A percentile compares a stretch with the other conserved stretches of the same genome.
Evolutionary conservation across 768 basidiomycete genomes (phyloP).

Genomic region (Calocybe indica): DNA sequence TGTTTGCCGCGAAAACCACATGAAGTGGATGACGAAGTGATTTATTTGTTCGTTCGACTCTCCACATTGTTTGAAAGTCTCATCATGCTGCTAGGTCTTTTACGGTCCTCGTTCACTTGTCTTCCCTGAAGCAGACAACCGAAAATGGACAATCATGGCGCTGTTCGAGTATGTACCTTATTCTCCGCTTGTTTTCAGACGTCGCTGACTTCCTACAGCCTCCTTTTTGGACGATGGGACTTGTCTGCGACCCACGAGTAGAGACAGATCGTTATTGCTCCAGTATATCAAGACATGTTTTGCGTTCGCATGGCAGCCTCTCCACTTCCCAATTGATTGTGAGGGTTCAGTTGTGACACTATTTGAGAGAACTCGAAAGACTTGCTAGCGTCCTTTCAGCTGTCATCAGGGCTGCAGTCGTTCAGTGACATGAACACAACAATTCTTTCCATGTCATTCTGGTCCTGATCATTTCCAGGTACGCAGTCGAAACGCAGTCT

Average conservation of each 20-base stretch:
- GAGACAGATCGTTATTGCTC: neutral
- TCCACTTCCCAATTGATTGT: neutral
- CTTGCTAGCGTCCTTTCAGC: no score
- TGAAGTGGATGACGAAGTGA: slow-evolving; percentile 95
- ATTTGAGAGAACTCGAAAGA: no score
- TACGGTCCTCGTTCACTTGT: slow-evolving; percentile 89
- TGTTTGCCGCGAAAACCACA: slow-evolving; percentile 89
- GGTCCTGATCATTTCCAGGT: no score
- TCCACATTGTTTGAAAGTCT: neutral
- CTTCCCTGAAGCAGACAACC: slow-evolving; percentile 93
- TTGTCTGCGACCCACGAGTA: slow-evolving; percentile 10
- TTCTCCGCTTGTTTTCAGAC: neutral
- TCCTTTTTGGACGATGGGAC: slow-evolving; percentile 46
- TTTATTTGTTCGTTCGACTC: slow-evolving; percentile 12
- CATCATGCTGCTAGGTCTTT: slow-evolving; percentile 56
- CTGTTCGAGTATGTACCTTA: slow-evolving; percentile 67
- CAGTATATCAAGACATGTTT: slow-evolving; percentile 1
- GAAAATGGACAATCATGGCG: slow-evolving; percentile 96
- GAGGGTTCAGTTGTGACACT: no score
- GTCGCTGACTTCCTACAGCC: slow-evolving; percentile 23
- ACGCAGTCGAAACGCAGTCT: no score
- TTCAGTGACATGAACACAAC: no score
- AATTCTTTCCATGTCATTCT: no score
- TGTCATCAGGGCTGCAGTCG: no score
- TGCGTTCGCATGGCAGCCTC: slow-evolving; percentile 1